These are phyloP conservation scores for Chalciporus piperatus DNA, from an alignment of 768 basidiomycete species.

Conservation along the genomic window DNA sequence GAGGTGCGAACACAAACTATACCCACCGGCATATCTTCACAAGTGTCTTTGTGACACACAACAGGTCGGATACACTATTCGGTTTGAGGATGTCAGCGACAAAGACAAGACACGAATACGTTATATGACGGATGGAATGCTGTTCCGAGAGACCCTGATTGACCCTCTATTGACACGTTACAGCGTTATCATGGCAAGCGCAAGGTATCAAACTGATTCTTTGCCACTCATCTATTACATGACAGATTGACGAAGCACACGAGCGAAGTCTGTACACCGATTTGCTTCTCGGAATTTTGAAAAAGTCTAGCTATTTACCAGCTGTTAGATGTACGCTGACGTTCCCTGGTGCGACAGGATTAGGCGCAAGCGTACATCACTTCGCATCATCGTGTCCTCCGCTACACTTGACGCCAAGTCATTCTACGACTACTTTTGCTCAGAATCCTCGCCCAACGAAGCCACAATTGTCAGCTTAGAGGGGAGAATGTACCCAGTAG, in stretches of 20 bases:
- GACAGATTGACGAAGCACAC: conserved; percentile 94
- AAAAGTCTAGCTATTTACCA: conserved; percentile 61
- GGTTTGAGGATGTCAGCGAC: conserved; percentile 90
- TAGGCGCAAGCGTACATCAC: conserved; percentile 82
- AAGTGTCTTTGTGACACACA: conserved; percentile 2
- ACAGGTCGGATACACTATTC: conserved; percentile 95
- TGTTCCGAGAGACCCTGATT: conserved; percentile 89
- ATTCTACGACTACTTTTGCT: conserved; percentile 87
- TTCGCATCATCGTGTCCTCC: conserved; percentile 91
- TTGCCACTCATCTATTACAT: background rate
- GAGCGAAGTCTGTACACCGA: conserved; percentile 97
- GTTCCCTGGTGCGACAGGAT: conserved; percentile 52
- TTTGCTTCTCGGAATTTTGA: conserved; percentile 83
- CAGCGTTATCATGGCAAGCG: conserved; percentile 88
- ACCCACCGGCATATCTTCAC: background rate
- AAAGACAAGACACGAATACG: conserved; percentile 85
- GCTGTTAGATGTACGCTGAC: conserved; percentile 1
- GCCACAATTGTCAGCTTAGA: conserved; percentile 87
- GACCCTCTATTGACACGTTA: conserved; percentile 92
- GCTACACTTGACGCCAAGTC: conserved; percentile 93
- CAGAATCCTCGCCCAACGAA: conserved; percentile 58
- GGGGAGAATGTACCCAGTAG: conserved; percentile 93
- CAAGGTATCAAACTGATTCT: background rate
- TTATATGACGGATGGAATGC: conserved; percentile 98
- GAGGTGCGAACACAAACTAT: conserved; percentile 49